Conservation (phyloP, 192 early-diverging fungal species). For the Linderina pennispora region DNA sequence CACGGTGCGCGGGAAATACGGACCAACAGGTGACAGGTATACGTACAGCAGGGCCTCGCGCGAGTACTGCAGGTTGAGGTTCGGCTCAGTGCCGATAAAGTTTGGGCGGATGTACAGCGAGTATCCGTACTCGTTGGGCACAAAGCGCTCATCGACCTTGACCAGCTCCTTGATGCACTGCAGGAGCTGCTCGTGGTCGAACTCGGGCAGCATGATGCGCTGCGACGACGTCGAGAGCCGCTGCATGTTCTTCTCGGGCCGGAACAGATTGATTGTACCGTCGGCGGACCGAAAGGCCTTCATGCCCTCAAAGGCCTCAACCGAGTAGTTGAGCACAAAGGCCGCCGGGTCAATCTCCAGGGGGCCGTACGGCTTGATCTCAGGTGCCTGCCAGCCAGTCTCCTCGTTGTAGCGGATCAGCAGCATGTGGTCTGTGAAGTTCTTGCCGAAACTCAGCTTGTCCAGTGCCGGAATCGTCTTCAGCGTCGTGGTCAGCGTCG, state of each 20-base stretch:
- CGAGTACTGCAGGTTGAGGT: slow-evolving; percentile 75
- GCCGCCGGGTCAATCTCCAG: slow-evolving; percentile 76
- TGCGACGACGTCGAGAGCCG: slow-evolving; percentile 73
- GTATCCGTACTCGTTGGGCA: slow-evolving; percentile 86
- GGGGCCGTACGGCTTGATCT: slow-evolving; percentile 81
- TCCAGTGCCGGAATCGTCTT: slow-evolving; percentile 21
- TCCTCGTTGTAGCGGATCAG: slow-evolving; percentile 67
- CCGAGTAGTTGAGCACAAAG: slow-evolving; percentile 90
- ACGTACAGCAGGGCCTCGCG: slow-evolving; percentile 79
- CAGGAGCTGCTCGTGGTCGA: slow-evolving; percentile 77
- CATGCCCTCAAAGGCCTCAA: slow-evolving; percentile 92
- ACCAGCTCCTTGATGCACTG: slow-evolving; percentile 82
- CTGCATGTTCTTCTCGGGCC: slow-evolving; percentile 96
- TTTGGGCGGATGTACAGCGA: slow-evolving; percentile 94
- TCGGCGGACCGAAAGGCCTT: slow-evolving; percentile 89
- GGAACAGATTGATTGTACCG: slow-evolving; percentile 86
- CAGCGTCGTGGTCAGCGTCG: slow-evolving; percentile 28
- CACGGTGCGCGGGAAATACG: slow-evolving; percentile 93
- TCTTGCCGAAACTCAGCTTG: slow-evolving; percentile 76
- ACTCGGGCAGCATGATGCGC: slow-evolving; percentile 81
- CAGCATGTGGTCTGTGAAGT: slow-evolving; percentile 97
- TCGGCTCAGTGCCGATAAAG: slow-evolving; percentile 88
- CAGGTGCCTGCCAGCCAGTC: slow-evolving; percentile 75
- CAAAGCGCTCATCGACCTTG: slow-evolving; percentile 76
- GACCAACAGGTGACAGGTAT: slow-evolving; percentile 90